phyloP scores from a whole-genome alignment of 345 rosid species.

The Ricinus communis region DNA sequence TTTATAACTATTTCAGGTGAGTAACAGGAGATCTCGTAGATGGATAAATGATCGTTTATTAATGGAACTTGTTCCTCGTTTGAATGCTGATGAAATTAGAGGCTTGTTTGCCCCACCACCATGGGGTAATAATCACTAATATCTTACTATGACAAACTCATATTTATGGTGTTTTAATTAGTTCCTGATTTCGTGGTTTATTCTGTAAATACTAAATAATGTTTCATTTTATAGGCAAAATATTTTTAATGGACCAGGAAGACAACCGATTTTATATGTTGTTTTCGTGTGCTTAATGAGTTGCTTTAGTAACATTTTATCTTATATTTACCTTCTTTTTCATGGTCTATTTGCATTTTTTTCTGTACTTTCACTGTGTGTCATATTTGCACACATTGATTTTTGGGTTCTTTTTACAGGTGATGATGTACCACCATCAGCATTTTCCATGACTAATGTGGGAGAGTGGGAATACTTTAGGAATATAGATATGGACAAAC shows the following conservation, averaged over 20 bases:
- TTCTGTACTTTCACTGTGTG: background rate
- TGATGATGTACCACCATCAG: constrained; percentile 75
- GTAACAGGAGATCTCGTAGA: constrained; percentile 80
- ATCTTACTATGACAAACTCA: no score
- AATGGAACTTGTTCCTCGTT: constrained; percentile 96
- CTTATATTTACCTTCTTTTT: no score
- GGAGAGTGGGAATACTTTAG: constrained; percentile 92
- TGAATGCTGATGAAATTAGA: constrained; percentile 79
- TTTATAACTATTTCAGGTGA: constrained; percentile 65
- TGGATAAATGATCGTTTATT: constrained; percentile 88
- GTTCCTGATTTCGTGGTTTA: no score
- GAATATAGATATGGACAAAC: constrained; percentile 97
- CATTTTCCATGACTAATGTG: constrained; percentile 69
- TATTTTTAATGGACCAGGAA: no score
- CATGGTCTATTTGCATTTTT: no score
- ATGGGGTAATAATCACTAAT: constrained; percentile 76
- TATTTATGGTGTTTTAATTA: no score
- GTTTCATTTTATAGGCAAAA: no score
- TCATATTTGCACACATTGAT: constrained; percentile 14
- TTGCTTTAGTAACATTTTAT: no score
- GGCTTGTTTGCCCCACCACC: constrained; percentile 99
- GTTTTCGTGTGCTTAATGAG: no score
- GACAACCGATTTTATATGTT: no score
- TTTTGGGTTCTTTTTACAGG: constrained; percentile 47
- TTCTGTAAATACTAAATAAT: no score